These are phyloP conservation scores for Tremellales sp. DNA, from an alignment of 1,284 basidiomycete genomes.

Conservation along the genomic window DNA sequence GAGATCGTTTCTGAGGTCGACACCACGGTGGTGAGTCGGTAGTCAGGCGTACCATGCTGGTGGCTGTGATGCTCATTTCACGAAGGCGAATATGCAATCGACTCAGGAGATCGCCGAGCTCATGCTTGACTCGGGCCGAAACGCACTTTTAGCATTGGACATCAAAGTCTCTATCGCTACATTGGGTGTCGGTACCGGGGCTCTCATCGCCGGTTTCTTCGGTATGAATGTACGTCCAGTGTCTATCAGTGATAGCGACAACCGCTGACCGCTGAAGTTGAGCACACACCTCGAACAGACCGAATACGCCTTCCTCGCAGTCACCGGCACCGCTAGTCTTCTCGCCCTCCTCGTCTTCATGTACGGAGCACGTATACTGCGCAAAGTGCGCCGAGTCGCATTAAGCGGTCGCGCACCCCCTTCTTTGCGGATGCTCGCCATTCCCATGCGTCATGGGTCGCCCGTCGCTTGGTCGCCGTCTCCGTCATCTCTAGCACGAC, in stretches of 20 bases:
- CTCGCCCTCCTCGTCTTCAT: slow-evolving; percentile 38
- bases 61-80: not conserved
- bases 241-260: not conserved
- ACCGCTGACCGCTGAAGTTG: slow-evolving; percentile 25
- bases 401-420: slow-evolving; percentile 21
- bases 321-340: slow-evolving; percentile 35
- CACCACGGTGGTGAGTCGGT: slow-evolving; percentile 65
- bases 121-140: slow-evolving; percentile 93
- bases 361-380: slow-evolving; percentile 38
- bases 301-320: slow-evolving; percentile 47
- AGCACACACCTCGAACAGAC: slow-evolving; percentile 42
- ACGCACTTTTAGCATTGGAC: slow-evolving; percentile 84
- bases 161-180: slow-evolving; percentile 92
- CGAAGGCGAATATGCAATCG: slow-evolving; percentile 81
- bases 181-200: slow-evolving; percentile 86
- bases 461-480: not conserved
- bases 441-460: not conserved
- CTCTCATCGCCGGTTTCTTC: slow-evolving; percentile 85
- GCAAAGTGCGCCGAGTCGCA: slow-evolving; percentile 41
- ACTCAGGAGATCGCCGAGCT: slow-evolving; percentile 98
- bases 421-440: slow-evolving; percentile 3
- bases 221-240: slow-evolving; percentile 82
- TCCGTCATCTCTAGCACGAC: slow-evolving; percentile 3
- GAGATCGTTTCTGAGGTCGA: slow-evolving; percentile 91
- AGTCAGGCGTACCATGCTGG: not conserved